phyloP scores from a whole-genome alignment of 2,329 filamentous ascomycete species.

The Dryadomyces sulphureus region DNA sequence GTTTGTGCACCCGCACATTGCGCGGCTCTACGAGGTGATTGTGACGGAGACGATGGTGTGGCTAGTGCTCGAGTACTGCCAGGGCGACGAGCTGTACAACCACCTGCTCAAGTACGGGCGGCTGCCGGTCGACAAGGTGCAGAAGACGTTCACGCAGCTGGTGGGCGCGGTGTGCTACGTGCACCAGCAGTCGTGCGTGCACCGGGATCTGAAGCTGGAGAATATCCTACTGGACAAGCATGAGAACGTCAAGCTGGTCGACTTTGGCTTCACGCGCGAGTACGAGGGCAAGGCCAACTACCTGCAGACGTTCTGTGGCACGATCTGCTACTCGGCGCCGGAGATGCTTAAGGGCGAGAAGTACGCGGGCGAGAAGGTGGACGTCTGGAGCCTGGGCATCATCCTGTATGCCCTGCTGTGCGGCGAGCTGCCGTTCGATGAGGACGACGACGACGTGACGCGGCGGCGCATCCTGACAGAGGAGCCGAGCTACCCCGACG shows the following conservation, averaged over 20 bases:
- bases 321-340: constrained; percentile 91
- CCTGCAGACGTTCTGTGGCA: constrained; percentile 93
- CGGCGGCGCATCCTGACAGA: constrained; percentile 72
- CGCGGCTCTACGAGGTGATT: constrained; percentile 91
- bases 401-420: constrained; percentile 72
- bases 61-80: constrained; percentile 93
- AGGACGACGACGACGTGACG: constrained; percentile 81
- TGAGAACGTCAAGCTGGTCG: constrained; percentile 92
- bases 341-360: constrained; percentile 99
- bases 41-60: constrained; percentile 91
- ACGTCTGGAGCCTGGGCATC: constrained; percentile 84
- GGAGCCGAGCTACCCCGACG: constrained; percentile 73
- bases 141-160: constrained; percentile 90
- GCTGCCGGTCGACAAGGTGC: constrained; percentile 71
- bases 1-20: constrained; percentile 94
- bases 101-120: constrained; percentile 80
- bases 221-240: constrained; percentile 93
- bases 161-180: constrained; percentile 93
- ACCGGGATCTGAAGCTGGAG: constrained; percentile 91
- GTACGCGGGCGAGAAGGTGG: constrained; percentile 94
- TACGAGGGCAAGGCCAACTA: constrained; percentile 93
- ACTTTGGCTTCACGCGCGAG: constrained; percentile 95
- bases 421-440: constrained; percentile 86
- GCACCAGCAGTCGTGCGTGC: constrained; percentile 87
- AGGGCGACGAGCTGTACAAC: constrained; percentile 93